Evolutionary conservation across 495 filamentous ascomycete species (phyloP), one percentile per base, ranked within the genome.

Genomic region (Trichoderma virens): DNA sequence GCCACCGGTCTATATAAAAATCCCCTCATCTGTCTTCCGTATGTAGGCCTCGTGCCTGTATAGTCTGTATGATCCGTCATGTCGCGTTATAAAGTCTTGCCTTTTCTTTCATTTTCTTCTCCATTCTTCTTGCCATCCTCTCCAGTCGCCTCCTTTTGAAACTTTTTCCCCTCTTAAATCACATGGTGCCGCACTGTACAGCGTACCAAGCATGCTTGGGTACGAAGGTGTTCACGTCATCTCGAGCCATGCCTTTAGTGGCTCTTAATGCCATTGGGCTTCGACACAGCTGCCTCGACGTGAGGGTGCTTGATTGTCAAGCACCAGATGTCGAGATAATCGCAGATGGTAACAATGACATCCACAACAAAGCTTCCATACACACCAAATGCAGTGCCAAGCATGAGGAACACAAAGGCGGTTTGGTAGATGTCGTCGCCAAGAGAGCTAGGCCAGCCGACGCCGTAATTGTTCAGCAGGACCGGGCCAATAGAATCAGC

Each of bases 301-400:
- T 79, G 83, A 39, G 82, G 82, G 68, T 93, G 87, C 81, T 98
- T 98, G 74, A 98, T 98, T 0, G 89, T 96, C 75, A 98, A 79
- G 70, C 94, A 98, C 90, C 91, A 97, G 70, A 98, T 98, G 73
- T 98, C 94, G 63, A 97, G 81, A 73, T 96, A 95, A 71, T 98
- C 94, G 73, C 94, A 98, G 70, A 98, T 98, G 28, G 92, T 93
- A 13, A 92, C 90, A 67, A 98, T 95, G 34, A 98, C 91, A 73
- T 97, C 94, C 56, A 90, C 90, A 67, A 97, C 90, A 71, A 98
- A 98, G 73, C 91, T 96, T 59, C 92, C 92, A 79, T 98, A 96
- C 13, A 97, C 83, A 47, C 93, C 94, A 65, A 94, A 70, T 0
- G 85, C 87, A 65, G 89, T 73, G 23, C 94, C 94, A 13, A 97